Base-by-base conservation (phyloP, 1,284 basidiomycete species). In the Thelephora terrestris region DNA sequence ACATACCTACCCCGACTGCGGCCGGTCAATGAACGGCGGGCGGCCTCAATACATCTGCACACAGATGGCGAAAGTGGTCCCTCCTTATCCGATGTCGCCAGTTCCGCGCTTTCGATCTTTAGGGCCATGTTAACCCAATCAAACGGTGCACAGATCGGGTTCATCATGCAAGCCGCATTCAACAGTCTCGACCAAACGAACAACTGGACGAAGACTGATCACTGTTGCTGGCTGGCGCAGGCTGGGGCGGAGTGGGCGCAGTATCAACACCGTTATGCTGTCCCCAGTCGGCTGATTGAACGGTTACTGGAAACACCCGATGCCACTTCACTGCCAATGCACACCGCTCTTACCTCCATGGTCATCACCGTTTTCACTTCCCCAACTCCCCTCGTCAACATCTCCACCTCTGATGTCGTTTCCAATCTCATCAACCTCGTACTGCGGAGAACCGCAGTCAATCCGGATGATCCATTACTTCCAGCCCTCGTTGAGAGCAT, bases 231-330 rank as follows among this genome's bases (percentile, higher is more conserved):
- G 92, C 71, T 95, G 43, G 79, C 81, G 17, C 76, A 80, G 49
- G 81, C 79, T 53, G 71, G 81, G 5, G 80, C 84, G 24, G 82
- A 89, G 55, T 95, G 91, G 84, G 78, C 90, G 7, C 86, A 86
- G 57, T 88, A 94, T 52, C 91, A 95, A 61, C 95, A 95, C 64
- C 87, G 94, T 29, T 93, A 90, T 60, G 83, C 87, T 17, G 79
- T 97, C 2, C 91, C 94, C 9, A 87, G 86, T 2, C 78, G 82
- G 56, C 71, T 97, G 7, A 81, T 96, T 34, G 92, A 97, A 60
- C 76, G 79, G 24, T 75, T 97, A 5, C 71, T 84, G 32, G 78
- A 82, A 54, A 73, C 77, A 40, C 79, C 81, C 55, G 89, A 91
- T 52, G 17, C 39, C 9, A 61, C 70, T 20, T 66, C 76, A 4